Evolutionary conservation across 768 basidiomycete genomes (phyloP).

Genomic region (Gloeostereum incarnatum): DNA sequence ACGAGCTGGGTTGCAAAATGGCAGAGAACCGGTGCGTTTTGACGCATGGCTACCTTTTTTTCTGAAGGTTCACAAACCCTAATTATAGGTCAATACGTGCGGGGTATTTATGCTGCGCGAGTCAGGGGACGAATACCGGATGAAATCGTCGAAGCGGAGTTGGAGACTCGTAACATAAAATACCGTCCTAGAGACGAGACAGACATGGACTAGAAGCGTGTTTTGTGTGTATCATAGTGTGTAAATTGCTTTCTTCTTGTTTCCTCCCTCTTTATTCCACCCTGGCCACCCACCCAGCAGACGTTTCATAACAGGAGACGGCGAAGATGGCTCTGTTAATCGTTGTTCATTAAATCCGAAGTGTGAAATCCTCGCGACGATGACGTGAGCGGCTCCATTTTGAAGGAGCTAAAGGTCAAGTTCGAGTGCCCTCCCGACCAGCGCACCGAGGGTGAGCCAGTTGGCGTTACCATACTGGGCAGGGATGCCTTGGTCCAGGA

Average conservation of each 20-base stretch:
- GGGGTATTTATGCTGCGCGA: constrained; percentile 90
- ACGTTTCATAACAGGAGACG: too few relatives aligned
- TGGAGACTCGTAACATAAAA: constrained; percentile 68
- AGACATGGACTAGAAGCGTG: constrained; percentile 41
- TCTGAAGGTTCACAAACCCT: constrained; percentile 1
- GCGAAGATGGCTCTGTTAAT: too few relatives aligned
- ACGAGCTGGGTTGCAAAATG: constrained; percentile 94
- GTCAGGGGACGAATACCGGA: constrained; percentile 81
- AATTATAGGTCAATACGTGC: constrained; percentile 71
- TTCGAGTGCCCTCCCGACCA: constrained; percentile 48
- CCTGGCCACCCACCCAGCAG: too few relatives aligned
- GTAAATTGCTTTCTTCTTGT: too few relatives aligned
- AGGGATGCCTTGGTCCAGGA: constrained; percentile 34
- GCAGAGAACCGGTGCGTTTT: constrained; percentile 80
- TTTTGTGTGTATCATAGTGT: too few relatives aligned
- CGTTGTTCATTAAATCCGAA: too few relatives aligned
- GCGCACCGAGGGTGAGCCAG: constrained; percentile 74
- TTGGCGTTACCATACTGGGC: constrained; percentile 72
- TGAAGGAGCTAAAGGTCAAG: constrained; percentile 67
- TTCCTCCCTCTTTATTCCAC: too few relatives aligned
- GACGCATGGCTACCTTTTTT: constrained; percentile 1
- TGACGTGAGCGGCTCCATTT: too few relatives aligned
- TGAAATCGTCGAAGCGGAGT: constrained; percentile 74
- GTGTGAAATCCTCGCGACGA: too few relatives aligned
- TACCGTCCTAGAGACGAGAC: constrained; percentile 82